Base-by-base conservation (phyloP, 2,329 filamentous ascomycete genomes). In the Aphanocladium album region DNA sequence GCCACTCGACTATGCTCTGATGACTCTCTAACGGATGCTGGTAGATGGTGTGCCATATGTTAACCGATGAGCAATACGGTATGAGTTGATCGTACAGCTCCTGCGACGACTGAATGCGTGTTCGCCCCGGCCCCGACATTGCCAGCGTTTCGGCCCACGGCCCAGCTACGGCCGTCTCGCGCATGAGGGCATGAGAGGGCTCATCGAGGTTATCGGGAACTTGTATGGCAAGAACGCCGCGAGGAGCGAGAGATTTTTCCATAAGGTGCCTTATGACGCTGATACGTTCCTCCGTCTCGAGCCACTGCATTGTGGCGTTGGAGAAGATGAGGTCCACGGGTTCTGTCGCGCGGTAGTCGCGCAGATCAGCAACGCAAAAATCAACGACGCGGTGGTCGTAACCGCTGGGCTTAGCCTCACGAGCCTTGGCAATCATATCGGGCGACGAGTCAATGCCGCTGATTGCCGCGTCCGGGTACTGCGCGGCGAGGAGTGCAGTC, bases 281-380 rank as follows among this genome's bases (percentile, higher is more conserved):
- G 7, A 86, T 72, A 0, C 83, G 80, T 0, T 74, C 67, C 0
- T 67, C 64, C 1, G 62, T 62, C 0, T 76, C 72, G 4, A 87
- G 70, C 84, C 84, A 87, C 60, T 87, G 84, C 61, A 86, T 79
- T 2, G 82, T 81, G 0, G 84, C 83, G 61, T 86, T 87, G 51
- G 77, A 79, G 66, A 83, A 84, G 52, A 83, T 69, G 0, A 87
- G 66, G 47, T 82, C 78, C 0, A 71, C 68, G 0, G 67, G 63
- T 0, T 65, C 51, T 0, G 67, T 59, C 0, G 76, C 73, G 0
- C 62, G 60, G 64, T 78, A 85, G 0, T 72, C 74, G 0, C 63
- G 62, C 2, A 86, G 57, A 57, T 85, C 81, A 0, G 71, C 80
- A 0, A 77, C 67, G 1, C 62, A 63, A 59, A 86, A 86, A 0